These are phyloP conservation scores for Chrysanthemum seticuspe DNA, from an alignment of 129 eudicot genomes.

Conservation along the genomic window DNA sequence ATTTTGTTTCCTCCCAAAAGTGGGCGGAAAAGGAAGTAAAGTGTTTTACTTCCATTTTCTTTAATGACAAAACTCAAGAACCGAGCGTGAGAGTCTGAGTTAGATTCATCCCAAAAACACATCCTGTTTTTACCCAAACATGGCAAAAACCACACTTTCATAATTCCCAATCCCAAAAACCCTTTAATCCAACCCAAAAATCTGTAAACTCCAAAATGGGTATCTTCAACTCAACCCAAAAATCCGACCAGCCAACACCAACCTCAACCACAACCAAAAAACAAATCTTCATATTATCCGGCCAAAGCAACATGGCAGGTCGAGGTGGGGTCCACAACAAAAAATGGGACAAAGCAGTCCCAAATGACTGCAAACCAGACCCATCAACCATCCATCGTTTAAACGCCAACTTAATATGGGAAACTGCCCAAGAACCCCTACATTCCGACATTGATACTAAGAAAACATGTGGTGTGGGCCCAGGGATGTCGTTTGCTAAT, in stretches of 20 bases:
- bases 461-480: constrained; percentile 80
- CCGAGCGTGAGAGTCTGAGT: too few relatives aligned
- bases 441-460: constrained; percentile 75
- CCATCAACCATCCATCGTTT: constrained; percentile 74
- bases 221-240: constrained; percentile 26
- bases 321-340: constrained; percentile 78
- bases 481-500: constrained; percentile 89
- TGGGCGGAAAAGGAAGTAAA: too few relatives aligned
- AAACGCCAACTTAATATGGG: constrained; percentile 71
- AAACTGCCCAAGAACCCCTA: constrained; percentile 78
- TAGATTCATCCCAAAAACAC: too few relatives aligned
- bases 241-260: constrained; percentile 25
- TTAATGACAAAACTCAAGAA: too few relatives aligned
- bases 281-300: constrained; percentile 75
- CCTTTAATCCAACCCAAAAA: background rate
- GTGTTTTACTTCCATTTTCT: too few relatives aligned
- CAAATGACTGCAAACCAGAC: constrained; percentile 60
- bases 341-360: constrained; percentile 72
- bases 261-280: constrained; percentile 33
- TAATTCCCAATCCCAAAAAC: background rate
- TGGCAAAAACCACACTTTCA: background rate
- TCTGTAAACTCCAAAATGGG: constrained; percentile 30
- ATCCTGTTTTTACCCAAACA: too few relatives aligned
- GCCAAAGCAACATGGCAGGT: constrained; percentile 99
- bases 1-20: too few relatives aligned